Evolutionary conservation across 2,329 filamentous ascomycete genomes (phyloP).

Genomic region (Nothopassalora personata): DNA sequence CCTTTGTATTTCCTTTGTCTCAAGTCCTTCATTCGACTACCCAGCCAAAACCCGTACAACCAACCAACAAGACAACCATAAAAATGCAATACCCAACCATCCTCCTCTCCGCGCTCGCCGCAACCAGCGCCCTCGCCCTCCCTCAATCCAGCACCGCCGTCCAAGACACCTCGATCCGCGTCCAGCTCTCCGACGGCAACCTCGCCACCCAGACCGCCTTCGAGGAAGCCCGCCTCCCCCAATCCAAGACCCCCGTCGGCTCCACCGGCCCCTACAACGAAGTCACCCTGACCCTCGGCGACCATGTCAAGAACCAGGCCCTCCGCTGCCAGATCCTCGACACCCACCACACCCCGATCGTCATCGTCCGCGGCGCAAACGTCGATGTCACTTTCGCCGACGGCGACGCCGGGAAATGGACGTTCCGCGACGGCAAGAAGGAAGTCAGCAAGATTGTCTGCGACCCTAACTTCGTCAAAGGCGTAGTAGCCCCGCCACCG

Average conservation of each 20-base stretch:
- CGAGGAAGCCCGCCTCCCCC: constrained; percentile 1
- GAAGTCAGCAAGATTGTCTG: constrained; percentile 9
- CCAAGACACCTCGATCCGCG: constrained; percentile 2
- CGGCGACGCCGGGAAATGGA: constrained; percentile 10
- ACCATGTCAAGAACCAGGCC: constrained; percentile 5
- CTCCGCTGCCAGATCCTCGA: constrained; percentile 17
- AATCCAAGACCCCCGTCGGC: background rate
- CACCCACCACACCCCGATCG: constrained; percentile 7
- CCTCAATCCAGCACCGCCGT: constrained; percentile 3
- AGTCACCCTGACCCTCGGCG: constrained; percentile 11
- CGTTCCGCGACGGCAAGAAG: constrained; percentile 7
- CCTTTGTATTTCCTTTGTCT: background rate
- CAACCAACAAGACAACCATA: background rate
- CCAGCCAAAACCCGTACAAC: background rate
- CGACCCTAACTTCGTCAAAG: constrained; percentile 9
- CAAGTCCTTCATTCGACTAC: background rate
- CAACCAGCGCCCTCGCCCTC: background rate
- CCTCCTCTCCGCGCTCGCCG: background rate
- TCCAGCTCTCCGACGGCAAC: constrained; percentile 3
- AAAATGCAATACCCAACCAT: background rate
- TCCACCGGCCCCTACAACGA: constrained; percentile 9
- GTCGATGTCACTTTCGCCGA: constrained; percentile 13
- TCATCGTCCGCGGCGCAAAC: constrained; percentile 8
- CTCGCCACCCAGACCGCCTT: constrained; percentile 11
- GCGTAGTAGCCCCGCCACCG: constrained; percentile 1